phyloP scores from a whole-genome alignment of 2,329 filamentous ascomycete species.

The Aspergillus calidoustus region DNA sequence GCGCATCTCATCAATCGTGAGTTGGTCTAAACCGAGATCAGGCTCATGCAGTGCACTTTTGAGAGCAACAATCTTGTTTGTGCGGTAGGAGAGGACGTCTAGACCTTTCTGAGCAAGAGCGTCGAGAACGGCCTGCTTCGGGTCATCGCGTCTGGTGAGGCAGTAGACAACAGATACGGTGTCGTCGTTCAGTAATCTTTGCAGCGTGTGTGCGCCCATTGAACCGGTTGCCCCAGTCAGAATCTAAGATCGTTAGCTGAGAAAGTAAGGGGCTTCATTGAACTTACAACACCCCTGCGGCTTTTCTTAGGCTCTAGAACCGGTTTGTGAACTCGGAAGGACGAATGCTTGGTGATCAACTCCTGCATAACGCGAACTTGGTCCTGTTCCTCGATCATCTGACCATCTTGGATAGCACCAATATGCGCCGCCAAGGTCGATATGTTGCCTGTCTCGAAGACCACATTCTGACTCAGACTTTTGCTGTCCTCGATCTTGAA shows the following conservation, averaged over 20 bases:
- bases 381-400: slow-evolving; percentile 19
- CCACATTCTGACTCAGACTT: slow-evolving; percentile 42
- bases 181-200: slow-evolving; percentile 43
- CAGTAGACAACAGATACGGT: slow-evolving; percentile 44
- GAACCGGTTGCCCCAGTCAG: slow-evolving; percentile 53
- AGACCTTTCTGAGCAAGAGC: slow-evolving; percentile 30
- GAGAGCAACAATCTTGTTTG: slow-evolving; percentile 46
- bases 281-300: slow-evolving; percentile 30
- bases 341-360: slow-evolving; percentile 53
- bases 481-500: slow-evolving; percentile 41
- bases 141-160: slow-evolving; percentile 36
- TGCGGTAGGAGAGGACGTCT: slow-evolving; percentile 26
- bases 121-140: slow-evolving; percentile 28
- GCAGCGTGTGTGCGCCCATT: slow-evolving; percentile 48
- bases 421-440: slow-evolving; percentile 42
- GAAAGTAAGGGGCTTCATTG: background rate
- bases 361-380: slow-evolving; percentile 43
- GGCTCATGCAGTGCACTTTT: slow-evolving; percentile 45
- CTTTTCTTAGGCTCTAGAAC: slow-evolving; percentile 28
- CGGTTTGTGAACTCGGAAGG: slow-evolving; percentile 40
- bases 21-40: slow-evolving; percentile 46
- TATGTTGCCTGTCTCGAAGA: slow-evolving; percentile 50
- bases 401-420: slow-evolving; percentile 34
- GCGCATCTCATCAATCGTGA: slow-evolving; percentile 45
- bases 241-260: slow-evolving; percentile 24